Base-by-base conservation (phyloP, 1,284 basidiomycete species). In the Sporisorium graminicola region DNA sequence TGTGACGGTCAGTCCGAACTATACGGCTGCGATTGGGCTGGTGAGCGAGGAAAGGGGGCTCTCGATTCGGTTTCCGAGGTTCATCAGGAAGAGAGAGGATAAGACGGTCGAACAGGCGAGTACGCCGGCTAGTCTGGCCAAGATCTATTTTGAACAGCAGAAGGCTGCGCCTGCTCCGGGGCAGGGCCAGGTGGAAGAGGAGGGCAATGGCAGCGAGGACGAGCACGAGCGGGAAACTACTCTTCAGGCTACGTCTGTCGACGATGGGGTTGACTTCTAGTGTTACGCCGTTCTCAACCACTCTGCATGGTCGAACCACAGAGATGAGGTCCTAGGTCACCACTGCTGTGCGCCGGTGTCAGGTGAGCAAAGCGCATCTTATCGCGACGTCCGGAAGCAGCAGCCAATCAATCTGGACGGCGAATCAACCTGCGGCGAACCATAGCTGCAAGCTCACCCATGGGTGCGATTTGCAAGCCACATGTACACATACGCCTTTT, bases 1-100 rank as follows among this genome's bases (percentile, higher is more conserved):
- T 51, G 90, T 96, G 74, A 95, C 95, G 0, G 86, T 94, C 44
- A 95, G 93, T 58, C 95, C 94, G 0, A 91, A 95, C 14, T 97
- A 95, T 29, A 88, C 92, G 2, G 94, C 94, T 10, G 94, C 93
- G 0, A 87, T 89, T 51, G 91, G 91, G 4, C 88, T 92, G 79
- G 60, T 58, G 13, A 91, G 91, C 20, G 87, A 88, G 5, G 88
- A 89, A 70, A 88, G 92, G 46, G 95, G 95, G 8, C 69, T 87
- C 10, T 83, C 80, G 20, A 62, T 87, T 18, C 81, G 87, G 8
- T 87, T 87, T 66, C 87, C 87, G 20, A 67, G 87, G 3, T 87
- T 87, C 73, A 80, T 87, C 53, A 80, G 74, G 58, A 37, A 65
- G 43, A 60, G 83, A 27, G 77, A 54, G 69, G 82, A 84, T 54